Percentiles rank a stretch among this genome's conserved stretches.
Conservation (phyloP, 2,329 filamentous ascomycete species). For the Ploettnerulaceae sp. region DNA sequence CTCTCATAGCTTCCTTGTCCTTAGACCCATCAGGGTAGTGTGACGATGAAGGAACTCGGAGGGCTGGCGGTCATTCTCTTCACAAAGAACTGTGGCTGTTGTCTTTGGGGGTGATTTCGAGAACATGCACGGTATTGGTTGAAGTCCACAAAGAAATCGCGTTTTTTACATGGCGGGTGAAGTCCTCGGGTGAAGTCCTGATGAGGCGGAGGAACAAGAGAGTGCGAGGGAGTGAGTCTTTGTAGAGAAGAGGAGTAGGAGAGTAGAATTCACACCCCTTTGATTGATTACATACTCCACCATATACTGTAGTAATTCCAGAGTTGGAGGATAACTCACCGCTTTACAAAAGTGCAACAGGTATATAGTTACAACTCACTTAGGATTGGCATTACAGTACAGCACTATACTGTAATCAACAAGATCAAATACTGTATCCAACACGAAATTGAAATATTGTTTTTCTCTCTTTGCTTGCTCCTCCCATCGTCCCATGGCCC, state of each 20-base stretch:
- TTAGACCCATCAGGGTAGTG: background rate
- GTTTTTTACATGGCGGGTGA: slow-evolving; percentile 6
- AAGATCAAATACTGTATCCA: background rate
- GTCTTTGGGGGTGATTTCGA: too few relatives aligned
- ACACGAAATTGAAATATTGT: background rate
- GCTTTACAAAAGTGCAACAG: too few relatives aligned
- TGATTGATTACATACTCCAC: too few relatives aligned
- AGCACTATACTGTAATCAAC: too few relatives aligned
- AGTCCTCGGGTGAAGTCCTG: slow-evolving; percentile 16
- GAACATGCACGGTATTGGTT: slow-evolving; percentile 17
- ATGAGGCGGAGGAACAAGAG: background rate
- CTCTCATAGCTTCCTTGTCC: background rate
- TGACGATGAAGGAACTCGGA: background rate
- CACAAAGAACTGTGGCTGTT: slow-evolving; percentile 16
- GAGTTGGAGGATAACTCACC: too few relatives aligned
- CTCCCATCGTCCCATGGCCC: background rate
- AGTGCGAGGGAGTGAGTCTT: too few relatives aligned
- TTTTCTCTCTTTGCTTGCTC: background rate
- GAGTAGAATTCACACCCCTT: too few relatives aligned
- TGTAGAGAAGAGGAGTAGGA: background rate
- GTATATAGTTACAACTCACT: too few relatives aligned
- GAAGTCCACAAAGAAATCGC: slow-evolving; percentile 12
- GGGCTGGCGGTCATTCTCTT: slow-evolving; percentile 17
- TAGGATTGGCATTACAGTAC: too few relatives aligned
- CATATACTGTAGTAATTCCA: too few relatives aligned